Percentiles rank a stretch among this genome's conserved stretches.
phyloP scores from a whole-genome alignment of 2,329 filamentous ascomycete genomes.

The Bipolaris zeicola region DNA sequence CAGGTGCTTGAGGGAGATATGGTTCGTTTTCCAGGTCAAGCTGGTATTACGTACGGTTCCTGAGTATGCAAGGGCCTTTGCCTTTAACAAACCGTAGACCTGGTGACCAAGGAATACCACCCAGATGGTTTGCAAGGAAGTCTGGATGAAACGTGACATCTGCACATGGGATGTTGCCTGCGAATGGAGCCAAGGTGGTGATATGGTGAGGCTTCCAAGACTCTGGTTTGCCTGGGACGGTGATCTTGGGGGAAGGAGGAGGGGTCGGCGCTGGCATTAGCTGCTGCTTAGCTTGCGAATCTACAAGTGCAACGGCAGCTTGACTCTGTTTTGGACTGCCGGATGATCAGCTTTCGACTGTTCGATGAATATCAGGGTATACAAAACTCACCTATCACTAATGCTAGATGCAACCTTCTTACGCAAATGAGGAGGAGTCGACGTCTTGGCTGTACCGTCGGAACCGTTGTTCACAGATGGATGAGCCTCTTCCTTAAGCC shows the following conservation, averaged over 20 bases:
- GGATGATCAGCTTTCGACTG: slow-evolving; percentile 3
- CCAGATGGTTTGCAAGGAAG: slow-evolving; percentile 47
- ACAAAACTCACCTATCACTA: slow-evolving; percentile 10
- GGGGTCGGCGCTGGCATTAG: slow-evolving; percentile 16
- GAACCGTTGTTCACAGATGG: slow-evolving; percentile 11
- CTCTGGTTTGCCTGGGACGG: background rate
- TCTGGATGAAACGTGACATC: slow-evolving; percentile 47
- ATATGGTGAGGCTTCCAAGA: slow-evolving; percentile 49
- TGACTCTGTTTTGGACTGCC: slow-evolving; percentile 7
- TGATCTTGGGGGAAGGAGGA: slow-evolving; percentile 10
- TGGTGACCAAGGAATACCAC: slow-evolving; percentile 49
- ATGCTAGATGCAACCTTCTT: background rate
- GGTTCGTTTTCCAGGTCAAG: slow-evolving; percentile 49
- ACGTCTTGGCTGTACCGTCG: slow-evolving; percentile 12
- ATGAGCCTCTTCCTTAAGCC: slow-evolving; percentile 17
- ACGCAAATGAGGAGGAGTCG: slow-evolving; percentile 28
- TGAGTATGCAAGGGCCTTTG: slow-evolving; percentile 32
- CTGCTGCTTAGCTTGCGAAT: slow-evolving; percentile 10
- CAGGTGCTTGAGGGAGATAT: slow-evolving; percentile 49
- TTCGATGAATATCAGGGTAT: background rate
- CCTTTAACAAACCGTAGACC: slow-evolving; percentile 48
- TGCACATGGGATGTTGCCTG: slow-evolving; percentile 29
- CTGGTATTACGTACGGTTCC: slow-evolving; percentile 50
- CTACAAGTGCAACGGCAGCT: slow-evolving; percentile 3
- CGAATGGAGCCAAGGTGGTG: slow-evolving; percentile 34